A percentile compares a stretch with the other conserved stretches of the same genome.
phyloP scores from a whole-genome alignment of 1,284 basidiomycete genomes.

The Rhizopogon parksii region DNA sequence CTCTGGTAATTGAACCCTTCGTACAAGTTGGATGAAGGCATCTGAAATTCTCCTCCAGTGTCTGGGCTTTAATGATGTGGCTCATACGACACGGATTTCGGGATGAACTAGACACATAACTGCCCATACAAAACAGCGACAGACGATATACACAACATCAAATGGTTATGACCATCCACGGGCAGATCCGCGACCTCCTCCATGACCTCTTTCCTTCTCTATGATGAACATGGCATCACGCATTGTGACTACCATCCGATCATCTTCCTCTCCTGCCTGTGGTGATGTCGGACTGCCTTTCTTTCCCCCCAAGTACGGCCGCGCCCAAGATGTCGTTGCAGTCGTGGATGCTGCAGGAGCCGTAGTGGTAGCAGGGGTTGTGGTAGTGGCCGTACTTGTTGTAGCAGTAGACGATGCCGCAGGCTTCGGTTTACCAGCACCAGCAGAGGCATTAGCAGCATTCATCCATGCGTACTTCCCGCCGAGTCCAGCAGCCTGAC shows the following conservation, averaged over 20 bases:
- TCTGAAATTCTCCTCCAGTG: no score
- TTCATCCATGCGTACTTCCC: conserved; percentile 85
- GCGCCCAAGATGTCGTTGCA: conserved; percentile 45
- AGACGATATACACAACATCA: neutral
- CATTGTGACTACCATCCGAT: conserved; percentile 54
- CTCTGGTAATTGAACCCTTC: no score
- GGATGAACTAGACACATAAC: neutral
- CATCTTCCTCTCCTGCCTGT: conserved; percentile 43
- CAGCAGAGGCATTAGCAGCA: conserved; percentile 42
- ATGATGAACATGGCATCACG: conserved; percentile 76
- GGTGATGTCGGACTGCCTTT: conserved; percentile 18
- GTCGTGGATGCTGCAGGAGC: conserved; percentile 24
- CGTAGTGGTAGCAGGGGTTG: conserved; percentile 31
- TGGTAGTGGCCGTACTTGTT: conserved; percentile 19
- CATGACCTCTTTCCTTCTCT: conserved; percentile 71
- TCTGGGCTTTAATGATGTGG: neutral
- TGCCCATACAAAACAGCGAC: neutral
- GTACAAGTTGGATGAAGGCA: no score
- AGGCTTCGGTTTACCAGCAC: conserved; percentile 43
- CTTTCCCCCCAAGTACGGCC: conserved; percentile 53
- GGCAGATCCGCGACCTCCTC: conserved; percentile 67
- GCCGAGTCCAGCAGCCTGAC: conserved; percentile 73
- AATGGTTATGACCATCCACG: conserved; percentile 54
- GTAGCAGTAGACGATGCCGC: conserved; percentile 22
- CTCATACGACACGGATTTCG: neutral